Base-by-base conservation (phyloP, 306 rosid species). In the Ziziphus jujuba region DNA sequence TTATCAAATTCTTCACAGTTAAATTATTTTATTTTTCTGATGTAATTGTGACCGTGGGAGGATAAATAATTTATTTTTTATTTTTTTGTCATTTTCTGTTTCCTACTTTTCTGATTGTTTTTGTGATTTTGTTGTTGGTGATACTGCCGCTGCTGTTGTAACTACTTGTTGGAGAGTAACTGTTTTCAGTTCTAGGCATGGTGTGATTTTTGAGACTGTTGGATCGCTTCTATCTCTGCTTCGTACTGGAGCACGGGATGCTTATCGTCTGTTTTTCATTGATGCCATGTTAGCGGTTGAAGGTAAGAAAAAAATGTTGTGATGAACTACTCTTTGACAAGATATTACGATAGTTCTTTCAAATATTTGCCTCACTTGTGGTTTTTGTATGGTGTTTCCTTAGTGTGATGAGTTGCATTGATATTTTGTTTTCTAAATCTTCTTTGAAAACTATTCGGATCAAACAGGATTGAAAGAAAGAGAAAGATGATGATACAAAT, bases 181-280 rank as follows among this genome's bases (percentile, higher is more conserved):
- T 66, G 44, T 9, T 70, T 81, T 77, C 85, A 89, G 98, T 33
- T 82, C 90, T 73, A 75, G 86, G 61, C 89, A 90, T 70, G 89
- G 79, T 35, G 80, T 93, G 2, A 84, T 90, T 61, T 86, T 90
- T 49, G 95, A 90, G 74, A 77, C 91, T 0, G 70, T 88, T 20
- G 91, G 87, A 59, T 82, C 92, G 3, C 96, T 90, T 75, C 74
- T 93, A 34, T 80, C 92, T 2, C 59, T 90, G 71, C 96, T 93
- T 79, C 98, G 96, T 14, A 66, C 91, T 22, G 89, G 86, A 20
- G 82, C 86, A 4, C 81, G 88, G 33, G 90, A 88, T 72, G 77
- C 89, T 5, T 93, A 81, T 82, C 67, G 91, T 20, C 87, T 70
- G 56, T 87, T 93, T 66, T 93, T 87, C 19, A 60, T 79, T 6